These are phyloP conservation scores for Lachnellula arida DNA, from an alignment of 2,329 filamentous ascomycete species.

Conservation along the genomic window DNA sequence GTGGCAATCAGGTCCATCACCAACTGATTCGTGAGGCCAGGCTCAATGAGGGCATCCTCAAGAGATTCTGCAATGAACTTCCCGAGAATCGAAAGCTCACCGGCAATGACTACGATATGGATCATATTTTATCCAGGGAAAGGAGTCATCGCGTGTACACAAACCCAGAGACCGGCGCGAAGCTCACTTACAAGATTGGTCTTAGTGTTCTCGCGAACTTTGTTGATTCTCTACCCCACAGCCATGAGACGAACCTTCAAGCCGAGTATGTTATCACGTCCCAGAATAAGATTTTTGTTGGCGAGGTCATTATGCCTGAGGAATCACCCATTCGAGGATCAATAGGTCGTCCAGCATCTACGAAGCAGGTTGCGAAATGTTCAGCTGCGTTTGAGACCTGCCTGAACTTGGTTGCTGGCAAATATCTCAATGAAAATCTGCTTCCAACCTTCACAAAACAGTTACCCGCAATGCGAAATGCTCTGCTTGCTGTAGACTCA, in stretches of 20 bases:
- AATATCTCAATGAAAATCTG: conserved; percentile 68
- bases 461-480: conserved; percentile 81
- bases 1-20: conserved; percentile 57
- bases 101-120: conserved; percentile 53
- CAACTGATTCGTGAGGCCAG: conserved; percentile 55
- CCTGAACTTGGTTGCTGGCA: conserved; percentile 58
- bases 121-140: conserved; percentile 49
- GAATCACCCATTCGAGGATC: conserved; percentile 65
- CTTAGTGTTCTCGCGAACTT: conserved; percentile 69
- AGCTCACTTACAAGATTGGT: conserved; percentile 71
- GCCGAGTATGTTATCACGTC: conserved; percentile 59
- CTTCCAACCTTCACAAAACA: conserved; percentile 67
- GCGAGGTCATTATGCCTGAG: conserved; percentile 75
- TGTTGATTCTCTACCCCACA: conserved; percentile 59
- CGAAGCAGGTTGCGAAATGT: conserved; percentile 76
- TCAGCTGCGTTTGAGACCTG: conserved; percentile 86
- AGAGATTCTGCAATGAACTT: conserved; percentile 69
- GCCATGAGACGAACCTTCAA: conserved; percentile 32
- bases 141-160: conserved; percentile 41
- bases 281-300: conserved; percentile 58
- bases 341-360: conserved; percentile 57
- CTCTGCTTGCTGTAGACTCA: conserved; percentile 72
- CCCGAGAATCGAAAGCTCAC: conserved; percentile 68
- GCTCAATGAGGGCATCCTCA: conserved; percentile 58
- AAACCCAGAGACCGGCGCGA: conserved; percentile 66